A percentile compares a stretch with the other conserved stretches of the same genome.
phyloP scores from a whole-genome alignment of 345 rosid species.

The Brassica rapa region DNA sequence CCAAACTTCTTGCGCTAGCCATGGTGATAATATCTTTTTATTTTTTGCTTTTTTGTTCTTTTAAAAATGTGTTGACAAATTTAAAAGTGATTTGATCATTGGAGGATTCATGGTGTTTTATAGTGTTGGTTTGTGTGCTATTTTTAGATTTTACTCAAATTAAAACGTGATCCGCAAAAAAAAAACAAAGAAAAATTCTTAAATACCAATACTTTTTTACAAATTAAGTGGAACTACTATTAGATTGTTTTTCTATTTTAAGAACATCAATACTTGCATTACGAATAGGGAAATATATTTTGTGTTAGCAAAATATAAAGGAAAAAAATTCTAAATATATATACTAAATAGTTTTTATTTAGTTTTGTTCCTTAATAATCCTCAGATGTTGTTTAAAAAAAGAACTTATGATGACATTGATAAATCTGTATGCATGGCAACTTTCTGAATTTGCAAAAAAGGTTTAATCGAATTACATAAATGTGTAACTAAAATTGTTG shows the following conservation, averaged over 20 bases:
- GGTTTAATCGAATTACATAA: too few species aligned
- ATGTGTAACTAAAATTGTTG: too few species aligned
- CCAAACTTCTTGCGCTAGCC: slow-evolving; percentile 44
- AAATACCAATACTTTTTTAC: background rate
- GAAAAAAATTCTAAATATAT: background rate
- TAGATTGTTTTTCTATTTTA: background rate
- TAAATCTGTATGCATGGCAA: too few species aligned
- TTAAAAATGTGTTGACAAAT: slow-evolving; percentile 16
- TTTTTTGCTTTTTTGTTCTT: background rate
- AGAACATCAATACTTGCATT: background rate
- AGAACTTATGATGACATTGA: too few species aligned
- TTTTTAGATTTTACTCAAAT: background rate
- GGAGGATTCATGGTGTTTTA: slow-evolving; percentile 16
- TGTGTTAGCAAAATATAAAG: background rate
- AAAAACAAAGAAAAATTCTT: background rate
- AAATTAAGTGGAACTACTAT: background rate
- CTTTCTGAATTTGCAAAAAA: too few species aligned
- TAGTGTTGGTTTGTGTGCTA: slow-evolving; percentile 21
- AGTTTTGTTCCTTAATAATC: too few species aligned
- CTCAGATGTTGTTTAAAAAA: too few species aligned
- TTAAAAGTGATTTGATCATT: slow-evolving; percentile 22
- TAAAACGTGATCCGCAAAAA: background rate
- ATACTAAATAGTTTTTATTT: too few species aligned
- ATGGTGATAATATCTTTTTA: slow-evolving; percentile 43
- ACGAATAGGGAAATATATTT: background rate